Base-by-base conservation (phyloP, 2,329 filamentous ascomycete species). In the Ophiostoma montium region DNA sequence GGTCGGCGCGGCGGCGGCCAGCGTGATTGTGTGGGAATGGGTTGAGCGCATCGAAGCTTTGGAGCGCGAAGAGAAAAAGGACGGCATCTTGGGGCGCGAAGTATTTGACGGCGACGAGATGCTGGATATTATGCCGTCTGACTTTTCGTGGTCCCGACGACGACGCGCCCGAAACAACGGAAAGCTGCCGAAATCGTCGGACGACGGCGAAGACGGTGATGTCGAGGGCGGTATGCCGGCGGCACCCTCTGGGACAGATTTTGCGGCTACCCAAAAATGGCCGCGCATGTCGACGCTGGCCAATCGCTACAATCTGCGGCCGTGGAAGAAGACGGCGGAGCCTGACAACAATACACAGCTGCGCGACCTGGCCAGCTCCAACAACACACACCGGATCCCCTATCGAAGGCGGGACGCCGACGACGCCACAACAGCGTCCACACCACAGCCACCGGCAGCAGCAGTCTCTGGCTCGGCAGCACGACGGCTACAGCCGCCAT, bases 1-100 rank as follows among this genome's bases (percentile, higher is more conserved):
- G 89, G 89, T 95, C n/a, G 89, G 89, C 44, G 88, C 88, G 1
- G 88, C 89, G 0, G 88, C 88, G 1, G 89, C 89, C 27, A 94
- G 87, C 65, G 89, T 95, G n/a, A 86, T 95, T 19, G 89, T 95
- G 2, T 95, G 89, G 89, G 89, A 95, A 64, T 95, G 89, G 89
- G 89, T 95, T 3, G 89, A 95, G 64, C 77, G 89, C 23, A 95
- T 95, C 45, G 89, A 95, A 63, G 86, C 88, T 0, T 65, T 95
- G 53, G 89, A 95, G 67, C 78, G 89, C 56, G 88, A 95, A 63
- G 88, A 95, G 62, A 87, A 89, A 65, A 94, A 94, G 65, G 88
- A 94, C 57, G 89, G 89, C 1, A 94, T 95, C 49, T 67, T 95
- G 1, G 89, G 89, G 3, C 74, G 89, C 54, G 89, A 95, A 60